These are phyloP conservation scores for Carex arenaria DNA, from an alignment of 202 grass and related monocot genomes.

Conservation along the genomic window DNA sequence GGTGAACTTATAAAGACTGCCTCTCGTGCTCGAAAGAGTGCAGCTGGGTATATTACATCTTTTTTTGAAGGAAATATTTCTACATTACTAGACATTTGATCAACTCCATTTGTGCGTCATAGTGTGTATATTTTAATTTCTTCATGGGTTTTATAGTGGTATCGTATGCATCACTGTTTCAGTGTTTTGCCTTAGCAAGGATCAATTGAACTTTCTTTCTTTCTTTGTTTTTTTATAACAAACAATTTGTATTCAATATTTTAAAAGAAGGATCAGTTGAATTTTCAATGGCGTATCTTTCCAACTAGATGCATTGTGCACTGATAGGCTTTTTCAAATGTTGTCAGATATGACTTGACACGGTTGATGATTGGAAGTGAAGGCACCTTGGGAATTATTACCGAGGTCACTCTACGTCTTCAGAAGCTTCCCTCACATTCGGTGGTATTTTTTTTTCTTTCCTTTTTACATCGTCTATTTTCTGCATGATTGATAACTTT, in stretches of 20 bases:
- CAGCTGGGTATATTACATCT: constrained; percentile 69
- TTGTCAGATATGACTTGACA: constrained; percentile 77
- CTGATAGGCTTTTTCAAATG: constrained; percentile 1
- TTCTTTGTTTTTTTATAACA: not conserved
- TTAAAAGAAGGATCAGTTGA: not conserved
- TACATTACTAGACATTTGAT: not conserved
- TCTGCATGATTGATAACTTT: not conserved
- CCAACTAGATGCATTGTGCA: not conserved
- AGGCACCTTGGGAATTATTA: constrained; percentile 95
- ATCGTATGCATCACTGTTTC: not conserved
- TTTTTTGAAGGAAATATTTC: constrained; percentile 18
- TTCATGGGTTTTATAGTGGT: not conserved
- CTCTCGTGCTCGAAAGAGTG: constrained; percentile 86
- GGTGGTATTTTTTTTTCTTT: constrained; percentile 45
- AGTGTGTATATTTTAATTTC: not conserved
- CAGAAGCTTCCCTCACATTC: constrained; percentile 91
- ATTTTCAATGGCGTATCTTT: not conserved
- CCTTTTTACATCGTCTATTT: constrained; percentile 6
- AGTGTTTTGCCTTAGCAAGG: not conserved
- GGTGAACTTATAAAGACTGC: constrained; percentile 84
- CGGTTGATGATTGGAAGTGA: constrained; percentile 95
- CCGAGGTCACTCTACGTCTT: constrained; percentile 91
- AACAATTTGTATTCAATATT: not conserved
- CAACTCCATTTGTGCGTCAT: not conserved
- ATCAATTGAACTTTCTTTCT: not conserved